Evolutionary conservation across 2,329 filamentous ascomycete species (phyloP).

Genomic region (Domatiomyces catenatus): DNA sequence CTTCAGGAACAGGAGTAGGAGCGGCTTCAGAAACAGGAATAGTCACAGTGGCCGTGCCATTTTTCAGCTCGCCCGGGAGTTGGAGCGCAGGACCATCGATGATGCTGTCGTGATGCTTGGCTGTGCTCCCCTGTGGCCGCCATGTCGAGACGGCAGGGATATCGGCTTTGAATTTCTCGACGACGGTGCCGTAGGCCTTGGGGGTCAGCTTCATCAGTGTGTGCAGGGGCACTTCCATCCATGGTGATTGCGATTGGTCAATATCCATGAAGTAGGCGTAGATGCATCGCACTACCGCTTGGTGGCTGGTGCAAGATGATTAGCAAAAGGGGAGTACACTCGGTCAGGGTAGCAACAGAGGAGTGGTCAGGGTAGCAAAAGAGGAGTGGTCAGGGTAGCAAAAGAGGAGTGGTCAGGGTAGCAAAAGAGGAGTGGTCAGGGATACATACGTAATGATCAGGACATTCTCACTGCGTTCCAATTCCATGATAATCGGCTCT

Average conservation of each 20-base stretch:
- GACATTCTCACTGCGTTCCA: slow-evolving; percentile 91
- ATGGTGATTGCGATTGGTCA: slow-evolving; percentile 78
- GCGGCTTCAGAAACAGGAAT: too few relatives aligned
- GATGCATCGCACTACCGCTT: slow-evolving; percentile 90
- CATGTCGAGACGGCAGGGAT: slow-evolving; percentile 95
- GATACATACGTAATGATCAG: slow-evolving; percentile 61
- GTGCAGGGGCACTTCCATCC: slow-evolving; percentile 97
- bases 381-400: neutral
- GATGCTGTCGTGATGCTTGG: slow-evolving; percentile 14
- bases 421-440: neutral
- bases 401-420: neutral
- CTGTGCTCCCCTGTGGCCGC: slow-evolving; percentile 55
- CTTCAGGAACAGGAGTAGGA: too few relatives aligned
- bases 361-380: neutral
- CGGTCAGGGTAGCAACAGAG: too few relatives aligned
- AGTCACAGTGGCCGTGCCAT: neutral
- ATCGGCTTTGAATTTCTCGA: slow-evolving; percentile 73
- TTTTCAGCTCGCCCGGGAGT: slow-evolving; percentile 8
- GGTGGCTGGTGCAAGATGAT: slow-evolving; percentile 38
- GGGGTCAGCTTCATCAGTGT: slow-evolving; percentile 94
- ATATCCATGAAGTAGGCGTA: slow-evolving; percentile 99
- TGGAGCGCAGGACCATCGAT: slow-evolving; percentile 9
- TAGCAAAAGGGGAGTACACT: too few relatives aligned
- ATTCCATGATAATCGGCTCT: slow-evolving; percentile 98
- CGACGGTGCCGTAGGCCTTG: slow-evolving; percentile 81